These are phyloP conservation scores for Alternaria viburni DNA, from an alignment of 2,329 filamentous ascomycete species.

Conservation along the genomic window DNA sequence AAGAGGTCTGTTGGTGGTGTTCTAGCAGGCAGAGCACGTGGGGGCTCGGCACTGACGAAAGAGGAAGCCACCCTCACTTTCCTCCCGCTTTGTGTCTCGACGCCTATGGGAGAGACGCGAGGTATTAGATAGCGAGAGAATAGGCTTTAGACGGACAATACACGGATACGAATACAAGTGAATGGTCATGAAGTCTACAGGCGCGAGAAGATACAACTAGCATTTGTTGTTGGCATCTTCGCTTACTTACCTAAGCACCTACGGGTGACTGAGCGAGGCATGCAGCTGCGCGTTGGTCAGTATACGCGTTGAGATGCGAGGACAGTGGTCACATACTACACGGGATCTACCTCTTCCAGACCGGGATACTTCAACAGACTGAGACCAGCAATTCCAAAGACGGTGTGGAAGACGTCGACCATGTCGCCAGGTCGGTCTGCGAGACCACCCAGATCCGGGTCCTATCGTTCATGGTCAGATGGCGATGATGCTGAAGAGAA, in stretches of 20 bases:
- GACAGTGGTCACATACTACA: constrained; percentile 69
- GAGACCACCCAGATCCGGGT: constrained; percentile 81
- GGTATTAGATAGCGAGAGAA: constrained; percentile 76
- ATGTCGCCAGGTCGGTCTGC: constrained; percentile 90
- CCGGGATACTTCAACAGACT: constrained; percentile 81
- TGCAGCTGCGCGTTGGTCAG: constrained; percentile 41
- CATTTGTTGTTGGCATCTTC: not conserved
- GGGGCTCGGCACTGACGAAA: constrained; percentile 29
- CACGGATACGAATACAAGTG: not conserved
- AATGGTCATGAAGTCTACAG: not conserved
- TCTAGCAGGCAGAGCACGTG: constrained; percentile 41
- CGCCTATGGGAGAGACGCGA: constrained; percentile 61
- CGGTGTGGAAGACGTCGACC: constrained; percentile 97
- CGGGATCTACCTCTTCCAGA: constrained; percentile 80
- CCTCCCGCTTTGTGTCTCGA: constrained; percentile 75
- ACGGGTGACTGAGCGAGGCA: constrained; percentile 48
- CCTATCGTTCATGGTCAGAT: constrained; percentile 50
- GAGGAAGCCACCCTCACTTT: constrained; percentile 56
- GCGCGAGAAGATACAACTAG: not conserved
- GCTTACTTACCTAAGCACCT: constrained; percentile 37
- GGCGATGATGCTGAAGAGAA: not conserved
- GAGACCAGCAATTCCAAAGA: constrained; percentile 86
- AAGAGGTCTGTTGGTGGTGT: constrained; percentile 35
- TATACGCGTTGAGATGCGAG: not conserved
- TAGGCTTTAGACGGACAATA: not conserved